Conservation (phyloP, 331 rosid species). For the Saraca asoca region DNA sequence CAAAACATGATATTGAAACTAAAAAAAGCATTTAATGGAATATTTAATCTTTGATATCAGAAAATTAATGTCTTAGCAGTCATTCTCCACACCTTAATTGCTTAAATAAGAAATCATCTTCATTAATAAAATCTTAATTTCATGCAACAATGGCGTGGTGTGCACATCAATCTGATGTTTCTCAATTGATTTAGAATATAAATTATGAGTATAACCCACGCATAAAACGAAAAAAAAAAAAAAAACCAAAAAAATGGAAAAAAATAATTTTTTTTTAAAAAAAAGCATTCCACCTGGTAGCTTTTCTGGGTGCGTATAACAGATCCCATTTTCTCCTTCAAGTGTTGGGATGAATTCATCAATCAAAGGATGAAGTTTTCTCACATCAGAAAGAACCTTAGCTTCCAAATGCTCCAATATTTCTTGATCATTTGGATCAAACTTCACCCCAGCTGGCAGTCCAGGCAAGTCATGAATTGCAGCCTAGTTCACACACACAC, state of each 20-base stretch:
- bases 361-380: constrained; percentile 79
- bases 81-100: constrained; percentile 24
- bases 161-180: constrained; percentile 28
- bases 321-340: constrained; percentile 84
- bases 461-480: constrained; percentile 73
- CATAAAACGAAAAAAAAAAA: constrained; percentile 2
- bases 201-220: constrained; percentile 10
- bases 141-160: neutral
- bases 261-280: neutral
- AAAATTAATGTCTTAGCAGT: neutral
- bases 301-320: constrained; percentile 92
- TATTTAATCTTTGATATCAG: neutral
- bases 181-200: constrained; percentile 2
- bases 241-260: neutral
- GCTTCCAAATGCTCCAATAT: constrained; percentile 88
- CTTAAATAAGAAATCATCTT: constrained; percentile 13
- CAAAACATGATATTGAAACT: too few species aligned
- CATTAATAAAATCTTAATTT: constrained; percentile 2
- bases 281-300: constrained; percentile 56
- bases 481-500: constrained; percentile 36
- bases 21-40: neutral
- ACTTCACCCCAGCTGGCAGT: constrained; percentile 89
- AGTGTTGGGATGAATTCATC: constrained; percentile 88
- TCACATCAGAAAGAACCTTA: constrained; percentile 50
- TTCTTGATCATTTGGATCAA: constrained; percentile 91